Conservation (phyloP, 2,329 filamentous ascomycete genomes). For the Ramularia endophylla region DNA sequence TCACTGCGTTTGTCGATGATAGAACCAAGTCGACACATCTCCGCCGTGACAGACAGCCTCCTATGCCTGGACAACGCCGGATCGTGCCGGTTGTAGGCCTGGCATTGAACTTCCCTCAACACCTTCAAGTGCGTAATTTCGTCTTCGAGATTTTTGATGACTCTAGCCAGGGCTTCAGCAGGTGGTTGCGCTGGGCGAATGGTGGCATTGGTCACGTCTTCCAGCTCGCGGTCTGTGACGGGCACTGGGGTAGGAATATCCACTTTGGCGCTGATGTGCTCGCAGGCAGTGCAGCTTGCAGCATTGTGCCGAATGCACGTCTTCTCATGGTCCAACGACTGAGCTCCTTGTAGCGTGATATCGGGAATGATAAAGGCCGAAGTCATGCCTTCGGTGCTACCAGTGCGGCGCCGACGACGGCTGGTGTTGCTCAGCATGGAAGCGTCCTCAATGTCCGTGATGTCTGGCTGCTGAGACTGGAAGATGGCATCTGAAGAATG, state of each 20-base stretch:
- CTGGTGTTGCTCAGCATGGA: constrained; percentile 46
- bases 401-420: constrained; percentile 43
- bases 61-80: constrained; percentile 59
- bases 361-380: constrained; percentile 61
- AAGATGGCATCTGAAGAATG: constrained; percentile 27
- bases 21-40: constrained; percentile 56
- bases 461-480: constrained; percentile 21
- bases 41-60: constrained; percentile 54
- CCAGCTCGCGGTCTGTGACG: constrained; percentile 24
- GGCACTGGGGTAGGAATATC: constrained; percentile 38
- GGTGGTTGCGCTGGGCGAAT: constrained; percentile 60
- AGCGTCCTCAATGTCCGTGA: constrained; percentile 33
- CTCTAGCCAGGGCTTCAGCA: constrained; percentile 67
- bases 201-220: constrained; percentile 52
- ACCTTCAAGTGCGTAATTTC: constrained; percentile 72
- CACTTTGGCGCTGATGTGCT: constrained; percentile 28
- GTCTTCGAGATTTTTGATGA: constrained; percentile 75
- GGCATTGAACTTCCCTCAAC: constrained; percentile 57
- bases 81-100: constrained; percentile 61
- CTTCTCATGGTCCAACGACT: constrained; percentile 14
- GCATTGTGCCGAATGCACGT: constrained; percentile 36
- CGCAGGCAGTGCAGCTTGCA: constrained; percentile 52
- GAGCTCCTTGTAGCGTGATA: constrained; percentile 45
- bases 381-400: constrained; percentile 46
- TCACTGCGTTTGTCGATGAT: constrained; percentile 67